These are phyloP conservation scores for Exophiala viscosa DNA, from an alignment of 2,329 filamentous ascomycete genomes.

Conservation along the genomic window DNA sequence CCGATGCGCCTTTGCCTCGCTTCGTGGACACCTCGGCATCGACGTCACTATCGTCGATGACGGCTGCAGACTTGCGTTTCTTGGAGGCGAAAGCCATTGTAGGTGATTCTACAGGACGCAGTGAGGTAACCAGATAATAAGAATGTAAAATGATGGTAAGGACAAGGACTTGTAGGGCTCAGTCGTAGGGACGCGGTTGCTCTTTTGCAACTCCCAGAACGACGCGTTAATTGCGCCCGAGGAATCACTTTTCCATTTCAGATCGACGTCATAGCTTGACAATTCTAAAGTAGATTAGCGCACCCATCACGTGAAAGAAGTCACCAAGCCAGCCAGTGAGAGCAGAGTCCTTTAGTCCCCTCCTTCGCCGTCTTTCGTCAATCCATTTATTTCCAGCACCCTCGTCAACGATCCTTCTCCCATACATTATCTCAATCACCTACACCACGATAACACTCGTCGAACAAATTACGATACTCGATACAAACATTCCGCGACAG, in stretches of 20 bases:
- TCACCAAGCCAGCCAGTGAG: not conserved
- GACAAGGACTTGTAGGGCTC: too few species aligned
- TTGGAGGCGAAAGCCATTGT: slow-evolving; percentile 16
- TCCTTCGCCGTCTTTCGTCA: slow-evolving; percentile 10
- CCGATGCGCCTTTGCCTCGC: slow-evolving; percentile 21
- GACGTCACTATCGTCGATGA: slow-evolving; percentile 20
- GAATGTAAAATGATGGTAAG: too few species aligned
- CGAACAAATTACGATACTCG: not conserved
- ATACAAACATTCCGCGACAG: not conserved
- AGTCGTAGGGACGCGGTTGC: too few species aligned
- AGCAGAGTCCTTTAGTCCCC: slow-evolving; percentile 1
- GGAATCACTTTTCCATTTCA: not conserved
- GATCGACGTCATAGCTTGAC: slow-evolving; percentile 8
- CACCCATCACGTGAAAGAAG: not conserved
- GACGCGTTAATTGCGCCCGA: slow-evolving; percentile 4
- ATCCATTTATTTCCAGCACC: slow-evolving; percentile 2
- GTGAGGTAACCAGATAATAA: too few species aligned
- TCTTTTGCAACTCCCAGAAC: too few species aligned
- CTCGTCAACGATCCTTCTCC: slow-evolving; percentile 13
- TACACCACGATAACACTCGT: slow-evolving; percentile 3
- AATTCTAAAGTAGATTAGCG: slow-evolving; percentile 7
- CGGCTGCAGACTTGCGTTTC: slow-evolving; percentile 21
- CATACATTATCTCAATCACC: slow-evolving; percentile 2
- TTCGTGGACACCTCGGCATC: slow-evolving; percentile 20
- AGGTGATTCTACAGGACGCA: too few species aligned